Evolutionary conservation across 495 filamentous ascomycete species (phyloP).

Genomic region (Cladorrhinum samala): DNA sequence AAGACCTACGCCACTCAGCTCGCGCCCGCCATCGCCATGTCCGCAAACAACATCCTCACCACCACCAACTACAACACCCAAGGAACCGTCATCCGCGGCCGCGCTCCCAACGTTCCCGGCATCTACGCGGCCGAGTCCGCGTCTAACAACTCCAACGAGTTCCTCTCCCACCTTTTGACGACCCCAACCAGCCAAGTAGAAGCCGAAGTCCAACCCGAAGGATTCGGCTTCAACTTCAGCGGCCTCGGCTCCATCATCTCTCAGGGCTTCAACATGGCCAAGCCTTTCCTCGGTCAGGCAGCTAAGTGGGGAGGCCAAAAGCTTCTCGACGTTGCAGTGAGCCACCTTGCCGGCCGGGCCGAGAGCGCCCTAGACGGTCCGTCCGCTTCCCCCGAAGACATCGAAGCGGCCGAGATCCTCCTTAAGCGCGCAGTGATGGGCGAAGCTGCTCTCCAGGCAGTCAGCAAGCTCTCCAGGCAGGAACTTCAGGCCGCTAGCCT

Average conservation of each 20-base stretch:
- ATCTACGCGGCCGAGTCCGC: neutral
- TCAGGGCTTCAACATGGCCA: slow-evolving; percentile 2
- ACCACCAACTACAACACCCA: neutral
- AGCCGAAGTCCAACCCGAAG: neutral
- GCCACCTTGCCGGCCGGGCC: neutral
- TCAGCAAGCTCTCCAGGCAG: slow-evolving; percentile 21
- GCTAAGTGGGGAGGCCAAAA: neutral
- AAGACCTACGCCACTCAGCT: slow-evolving; percentile 11
- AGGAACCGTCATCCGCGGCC: neutral
- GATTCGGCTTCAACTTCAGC: slow-evolving; percentile 5
- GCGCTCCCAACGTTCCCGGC: neutral
- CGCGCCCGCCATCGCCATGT: slow-evolving; percentile 9
- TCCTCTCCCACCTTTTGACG: neutral
- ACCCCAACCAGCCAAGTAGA: slow-evolving; percentile 1
- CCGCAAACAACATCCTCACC: slow-evolving; percentile 16
- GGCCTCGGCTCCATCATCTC: slow-evolving; percentile 5
- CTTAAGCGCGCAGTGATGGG: slow-evolving; percentile 30
- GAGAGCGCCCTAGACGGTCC: no score
- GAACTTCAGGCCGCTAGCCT: slow-evolving; percentile 16
- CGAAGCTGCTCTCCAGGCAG: slow-evolving; percentile 33
- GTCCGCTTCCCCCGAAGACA: no score
- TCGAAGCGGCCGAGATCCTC: slow-evolving; percentile 13
- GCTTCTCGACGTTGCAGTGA: neutral
- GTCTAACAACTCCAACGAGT: neutral
- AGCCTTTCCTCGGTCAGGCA: slow-evolving; percentile 5